Evolutionary conservation across 192 early-diverging fungal genomes (phyloP).

Genomic region (Umbelopsis isabellina): DNA sequence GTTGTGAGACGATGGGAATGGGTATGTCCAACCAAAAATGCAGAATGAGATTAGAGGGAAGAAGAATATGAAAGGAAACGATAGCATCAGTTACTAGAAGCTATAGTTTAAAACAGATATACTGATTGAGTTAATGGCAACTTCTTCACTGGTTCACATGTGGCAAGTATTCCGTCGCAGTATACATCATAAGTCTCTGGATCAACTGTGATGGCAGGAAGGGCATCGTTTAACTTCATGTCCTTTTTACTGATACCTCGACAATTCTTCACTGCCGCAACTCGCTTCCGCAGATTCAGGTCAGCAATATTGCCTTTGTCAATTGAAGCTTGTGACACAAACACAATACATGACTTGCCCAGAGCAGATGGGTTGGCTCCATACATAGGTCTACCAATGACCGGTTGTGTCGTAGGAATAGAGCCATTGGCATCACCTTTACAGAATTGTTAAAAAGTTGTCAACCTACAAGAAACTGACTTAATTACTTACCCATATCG

Average conservation of each 20-base stretch:
- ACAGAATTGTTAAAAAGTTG: not conserved
- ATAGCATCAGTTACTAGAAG: too few species aligned
- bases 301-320: slow-evolving; percentile 54
- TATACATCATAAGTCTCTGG: slow-evolving; percentile 91
- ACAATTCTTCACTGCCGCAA: slow-evolving; percentile 76
- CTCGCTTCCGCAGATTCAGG: slow-evolving; percentile 69
- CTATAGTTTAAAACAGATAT: slow-evolving; percentile 56
- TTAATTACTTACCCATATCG: slow-evolving; percentile 66
- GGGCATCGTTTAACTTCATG: slow-evolving; percentile 82
- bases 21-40: too few species aligned
- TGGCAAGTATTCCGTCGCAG: slow-evolving; percentile 72
- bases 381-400: slow-evolving; percentile 86
- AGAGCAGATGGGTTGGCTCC: slow-evolving; percentile 68
- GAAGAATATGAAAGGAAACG: too few species aligned
- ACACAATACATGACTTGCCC: slow-evolving; percentile 68
- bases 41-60: too few species aligned
- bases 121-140: slow-evolving; percentile 75
- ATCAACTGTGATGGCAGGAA: slow-evolving; percentile 83
- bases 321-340: slow-evolving; percentile 81
- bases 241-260: slow-evolving; percentile 79
- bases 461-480: not conserved
- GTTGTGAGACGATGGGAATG: too few species aligned
- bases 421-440: slow-evolving; percentile 84
- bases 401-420: slow-evolving; percentile 93
- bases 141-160: slow-evolving; percentile 69